Conservation (phyloP, 2,329 filamentous ascomycete genomes). For the Fusarium sp. region DNA sequence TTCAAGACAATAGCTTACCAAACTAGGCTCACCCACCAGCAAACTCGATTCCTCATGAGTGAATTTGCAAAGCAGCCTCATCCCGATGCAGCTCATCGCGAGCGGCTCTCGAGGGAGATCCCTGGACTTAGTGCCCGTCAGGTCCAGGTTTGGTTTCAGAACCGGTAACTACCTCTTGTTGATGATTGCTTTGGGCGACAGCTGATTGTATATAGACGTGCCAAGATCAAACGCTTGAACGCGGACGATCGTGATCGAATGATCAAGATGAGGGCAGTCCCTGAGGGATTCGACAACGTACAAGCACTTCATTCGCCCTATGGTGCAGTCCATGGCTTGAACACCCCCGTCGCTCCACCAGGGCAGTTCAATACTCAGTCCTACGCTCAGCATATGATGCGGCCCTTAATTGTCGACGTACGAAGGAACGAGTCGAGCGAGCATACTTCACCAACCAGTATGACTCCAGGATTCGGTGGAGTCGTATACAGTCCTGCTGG, state of each 20-base stretch:
- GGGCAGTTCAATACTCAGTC: slow-evolving; percentile 60
- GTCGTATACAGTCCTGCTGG: slow-evolving; percentile 71
- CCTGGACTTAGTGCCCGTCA: slow-evolving; percentile 91
- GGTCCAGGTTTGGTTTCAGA: slow-evolving; percentile 99
- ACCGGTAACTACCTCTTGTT: slow-evolving; percentile 70
- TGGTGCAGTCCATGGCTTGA: slow-evolving; percentile 67
- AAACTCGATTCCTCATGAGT: slow-evolving; percentile 97
- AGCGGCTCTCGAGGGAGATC: slow-evolving; percentile 88
- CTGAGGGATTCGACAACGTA: slow-evolving; percentile 76
- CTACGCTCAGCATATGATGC: slow-evolving; percentile 71
- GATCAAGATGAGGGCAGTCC: slow-evolving; percentile 77
- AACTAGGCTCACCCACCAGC: slow-evolving; percentile 86
- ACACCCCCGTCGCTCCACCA: slow-evolving; percentile 59
- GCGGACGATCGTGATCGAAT: slow-evolving; percentile 77
- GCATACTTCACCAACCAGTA: slow-evolving; percentile 72
- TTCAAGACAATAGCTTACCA: slow-evolving; percentile 49
- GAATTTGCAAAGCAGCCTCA: slow-evolving; percentile 96
- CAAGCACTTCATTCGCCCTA: slow-evolving; percentile 76
- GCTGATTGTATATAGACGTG: slow-evolving; percentile 60
- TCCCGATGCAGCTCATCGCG: slow-evolving; percentile 89
- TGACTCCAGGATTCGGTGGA: slow-evolving; percentile 74
- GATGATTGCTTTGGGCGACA: not conserved
- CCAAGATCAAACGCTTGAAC: slow-evolving; percentile 77
- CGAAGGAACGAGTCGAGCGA: slow-evolving; percentile 72
- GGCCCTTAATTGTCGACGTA: slow-evolving; percentile 76